Conservation (phyloP, 495 filamentous ascomycete species). For the Penicillium fimorum region DNA sequence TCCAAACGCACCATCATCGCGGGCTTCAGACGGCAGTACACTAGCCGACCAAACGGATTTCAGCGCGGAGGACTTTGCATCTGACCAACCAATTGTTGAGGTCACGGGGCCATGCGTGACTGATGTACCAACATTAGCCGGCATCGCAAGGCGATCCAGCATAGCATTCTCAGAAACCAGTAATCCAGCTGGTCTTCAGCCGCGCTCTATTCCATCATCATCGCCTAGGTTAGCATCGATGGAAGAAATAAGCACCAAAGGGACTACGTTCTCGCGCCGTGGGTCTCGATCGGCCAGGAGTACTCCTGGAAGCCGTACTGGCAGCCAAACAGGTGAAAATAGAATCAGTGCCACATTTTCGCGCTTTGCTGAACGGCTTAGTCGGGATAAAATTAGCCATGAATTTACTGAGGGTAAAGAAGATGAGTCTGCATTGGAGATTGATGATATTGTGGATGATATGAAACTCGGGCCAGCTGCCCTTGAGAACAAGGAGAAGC, state of each 20-base stretch:
- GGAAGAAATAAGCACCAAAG: slow-evolving; percentile 50
- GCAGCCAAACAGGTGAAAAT: slow-evolving; percentile 65
- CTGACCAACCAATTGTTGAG: slow-evolving; percentile 44
- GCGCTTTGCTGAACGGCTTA: slow-evolving; percentile 56
- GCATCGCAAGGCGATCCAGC: slow-evolving; percentile 23
- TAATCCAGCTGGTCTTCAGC: slow-evolving; percentile 34
- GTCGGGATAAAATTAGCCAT: slow-evolving; percentile 40
- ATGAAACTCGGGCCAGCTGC: slow-evolving; percentile 25
- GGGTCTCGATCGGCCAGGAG: slow-evolving; percentile 56
- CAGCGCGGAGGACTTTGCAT: slow-evolving; percentile 22
- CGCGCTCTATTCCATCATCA: slow-evolving; percentile 47
- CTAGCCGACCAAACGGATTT: slow-evolving; percentile 7
- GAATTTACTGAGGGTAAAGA: slow-evolving; percentile 33
- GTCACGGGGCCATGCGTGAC: slow-evolving; percentile 33
- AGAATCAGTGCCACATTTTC: slow-evolving; percentile 66
- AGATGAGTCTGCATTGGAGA: slow-evolving; percentile 30
- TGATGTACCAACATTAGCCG: slow-evolving; percentile 3
- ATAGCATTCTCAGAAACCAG: slow-evolving; percentile 32
- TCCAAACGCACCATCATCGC: slow-evolving; percentile 55
- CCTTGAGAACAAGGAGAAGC: slow-evolving; percentile 33
- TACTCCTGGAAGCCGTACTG: slow-evolving; percentile 61
- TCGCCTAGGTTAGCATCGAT: slow-evolving; percentile 46
- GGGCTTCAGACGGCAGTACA: slow-evolving; percentile 37
- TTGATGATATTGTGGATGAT: slow-evolving; percentile 29
- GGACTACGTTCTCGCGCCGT: slow-evolving; percentile 55